Percentiles rank a stretch among this genome's conserved stretches.
These are phyloP conservation scores for Magnolia kwangsiensis DNA, from an alignment of 164 flowering plant species.

Conservation along the genomic window DNA sequence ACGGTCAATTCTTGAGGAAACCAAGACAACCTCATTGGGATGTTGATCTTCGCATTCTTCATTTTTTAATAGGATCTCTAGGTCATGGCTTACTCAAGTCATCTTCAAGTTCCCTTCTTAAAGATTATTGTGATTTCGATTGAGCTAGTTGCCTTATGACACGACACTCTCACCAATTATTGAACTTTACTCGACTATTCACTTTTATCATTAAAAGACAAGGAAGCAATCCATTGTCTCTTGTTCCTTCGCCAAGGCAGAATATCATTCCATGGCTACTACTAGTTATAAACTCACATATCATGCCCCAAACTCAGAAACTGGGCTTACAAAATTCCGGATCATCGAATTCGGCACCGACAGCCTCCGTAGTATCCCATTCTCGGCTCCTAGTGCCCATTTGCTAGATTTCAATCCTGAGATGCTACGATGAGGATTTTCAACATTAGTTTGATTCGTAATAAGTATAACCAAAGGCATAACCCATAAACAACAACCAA, in stretches of 20 bases:
- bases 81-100: conserved; percentile 2
- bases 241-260: conserved; percentile 6
- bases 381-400: no score
- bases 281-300: conserved; percentile 1
- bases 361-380: no score
- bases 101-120: background rate
- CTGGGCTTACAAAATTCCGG: no score
- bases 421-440: no score
- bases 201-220: conserved; percentile 8
- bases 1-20: background rate
- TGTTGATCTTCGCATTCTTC: conserved; percentile 9
- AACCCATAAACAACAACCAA: no score
- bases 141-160: background rate
- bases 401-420: no score
- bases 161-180: background rate
- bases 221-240: conserved; percentile 4
- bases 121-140: conserved; percentile 2
- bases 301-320: no score
- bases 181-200: background rate
- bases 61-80: background rate
- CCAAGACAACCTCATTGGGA: background rate
- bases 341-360: no score
- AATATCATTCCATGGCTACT: conserved; percentile 11
- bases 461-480: no score
- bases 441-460: no score